phyloP scores from a whole-genome alignment of 805 yeast genomes.

The Yarrowia sp. region DNA sequence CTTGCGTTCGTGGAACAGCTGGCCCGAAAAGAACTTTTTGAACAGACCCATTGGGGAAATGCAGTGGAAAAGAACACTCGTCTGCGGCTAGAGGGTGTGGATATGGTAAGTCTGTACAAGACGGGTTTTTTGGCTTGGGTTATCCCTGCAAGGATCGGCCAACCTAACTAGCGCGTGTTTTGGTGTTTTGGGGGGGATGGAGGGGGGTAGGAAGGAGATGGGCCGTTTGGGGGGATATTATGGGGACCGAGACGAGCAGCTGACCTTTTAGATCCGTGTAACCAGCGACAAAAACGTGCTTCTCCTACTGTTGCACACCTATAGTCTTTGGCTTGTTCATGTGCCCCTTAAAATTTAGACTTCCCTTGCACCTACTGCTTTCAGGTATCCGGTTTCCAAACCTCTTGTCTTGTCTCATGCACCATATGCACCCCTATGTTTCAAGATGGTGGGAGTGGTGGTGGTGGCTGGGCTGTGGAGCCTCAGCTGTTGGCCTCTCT shows the following conservation, averaged over 20 bases:
- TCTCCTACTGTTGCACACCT: neutral
- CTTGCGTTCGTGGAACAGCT: conserved; percentile 28
- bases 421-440: conserved; percentile 27
- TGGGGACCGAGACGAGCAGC: neutral
- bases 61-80: neutral
- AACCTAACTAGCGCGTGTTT: conserved; percentile 22
- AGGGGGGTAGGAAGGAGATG: neutral
- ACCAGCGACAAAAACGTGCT: neutral
- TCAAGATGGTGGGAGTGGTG: neutral
- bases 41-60: conserved; percentile 5
- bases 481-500: too few relatives aligned
- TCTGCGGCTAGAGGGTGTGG: too few relatives aligned
- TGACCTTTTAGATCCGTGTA: neutral
- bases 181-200: neutral
- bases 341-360: conserved; percentile 20
- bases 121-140: neutral
- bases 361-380: conserved; percentile 24
- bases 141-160: conserved; percentile 33
- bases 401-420: neutral
- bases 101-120: too few relatives aligned
- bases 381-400: neutral
- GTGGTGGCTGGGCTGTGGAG: too few relatives aligned
- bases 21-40: conserved; percentile 32
- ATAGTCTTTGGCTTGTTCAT: conserved; percentile 6
- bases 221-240: neutral